A percentile compares a stretch with the other conserved stretches of the same genome.
phyloP scores from a whole-genome alignment of 2,329 filamentous ascomycete species.

The Aureobasidium leucospermi region DNA sequence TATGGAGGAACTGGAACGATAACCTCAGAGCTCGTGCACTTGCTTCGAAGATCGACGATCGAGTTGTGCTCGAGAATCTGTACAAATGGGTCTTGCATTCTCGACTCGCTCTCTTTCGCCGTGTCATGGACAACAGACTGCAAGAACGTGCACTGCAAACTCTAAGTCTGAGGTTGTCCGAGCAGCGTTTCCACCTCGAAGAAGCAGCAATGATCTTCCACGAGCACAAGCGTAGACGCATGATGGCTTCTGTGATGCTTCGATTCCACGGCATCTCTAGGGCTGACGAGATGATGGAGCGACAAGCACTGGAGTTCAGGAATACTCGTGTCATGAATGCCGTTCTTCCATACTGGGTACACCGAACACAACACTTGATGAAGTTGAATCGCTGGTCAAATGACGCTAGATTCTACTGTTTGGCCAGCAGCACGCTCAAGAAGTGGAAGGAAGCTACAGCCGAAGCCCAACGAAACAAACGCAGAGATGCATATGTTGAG shows the following conservation, averaged over 20 bases:
- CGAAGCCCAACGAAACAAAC: slow-evolving; percentile 44
- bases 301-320: slow-evolving; percentile 35
- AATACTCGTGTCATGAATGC: slow-evolving; percentile 34
- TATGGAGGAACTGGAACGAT: slow-evolving; percentile 58
- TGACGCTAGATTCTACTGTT: slow-evolving; percentile 51
- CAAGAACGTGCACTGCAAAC: slow-evolving; percentile 19
- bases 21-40: slow-evolving; percentile 48
- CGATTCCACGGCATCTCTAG: slow-evolving; percentile 24
- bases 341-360: slow-evolving; percentile 29
- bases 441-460: slow-evolving; percentile 45
- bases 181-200: slow-evolving; percentile 15
- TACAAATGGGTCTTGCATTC: slow-evolving; percentile 56
- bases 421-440: slow-evolving; percentile 43
- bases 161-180: slow-evolving; percentile 9
- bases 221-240: slow-evolving; percentile 23
- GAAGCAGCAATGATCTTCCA: slow-evolving; percentile 18
- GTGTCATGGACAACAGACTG: slow-evolving; percentile 26
- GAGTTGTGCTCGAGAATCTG: slow-evolving; percentile 48
- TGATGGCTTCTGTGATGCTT: slow-evolving; percentile 22
- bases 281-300: slow-evolving; percentile 27
- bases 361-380: slow-evolving; percentile 34
- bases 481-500: slow-evolving; percentile 49
- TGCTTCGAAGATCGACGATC: slow-evolving; percentile 46
- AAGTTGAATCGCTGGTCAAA: slow-evolving; percentile 46
- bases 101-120: slow-evolving; percentile 33